Conservation (phyloP, 208 protist species). For the Leishmania braziliensis region DNA sequence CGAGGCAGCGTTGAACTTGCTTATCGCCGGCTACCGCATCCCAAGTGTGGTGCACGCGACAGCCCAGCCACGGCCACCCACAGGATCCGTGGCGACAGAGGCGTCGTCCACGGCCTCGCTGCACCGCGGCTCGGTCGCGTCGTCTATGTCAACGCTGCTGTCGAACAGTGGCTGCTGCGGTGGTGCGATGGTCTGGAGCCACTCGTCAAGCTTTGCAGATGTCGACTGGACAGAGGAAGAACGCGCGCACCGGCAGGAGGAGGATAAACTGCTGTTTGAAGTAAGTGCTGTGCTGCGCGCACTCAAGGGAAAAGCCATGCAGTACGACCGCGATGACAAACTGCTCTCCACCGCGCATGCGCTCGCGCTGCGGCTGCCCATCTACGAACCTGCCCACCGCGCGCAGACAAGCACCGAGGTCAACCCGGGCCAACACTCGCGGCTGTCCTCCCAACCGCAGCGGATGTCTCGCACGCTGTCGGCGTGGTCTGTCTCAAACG, state of each 20-base stretch:
- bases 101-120: not conserved
- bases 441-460: not conserved
- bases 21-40: constrained; percentile 36
- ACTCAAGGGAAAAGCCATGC: constrained; percentile 58
- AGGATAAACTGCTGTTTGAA: constrained; percentile 29
- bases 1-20: constrained; percentile 25
- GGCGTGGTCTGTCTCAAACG: constrained; percentile 21
- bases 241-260: constrained; percentile 1
- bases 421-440: not conserved
- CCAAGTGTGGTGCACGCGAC: constrained; percentile 1
- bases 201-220: not conserved
- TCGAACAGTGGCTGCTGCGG: constrained; percentile 2
- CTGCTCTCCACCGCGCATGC: constrained; percentile 44
- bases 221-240: constrained; percentile 13
- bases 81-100: not conserved
- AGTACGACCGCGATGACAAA: constrained; percentile 48
- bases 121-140: constrained; percentile 10
- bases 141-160: not conserved
- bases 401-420: not conserved
- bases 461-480: constrained; percentile 4
- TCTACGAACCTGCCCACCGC: constrained; percentile 11
- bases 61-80: not conserved
- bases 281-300: constrained; percentile 47
- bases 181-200: not conserved
- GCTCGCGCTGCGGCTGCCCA: constrained; percentile 32